Evolutionary conservation across 176 grass and related monocot genomes (phyloP), one percentile per base, ranked within the genome.

Genomic region (Raddia guianensis): DNA sequence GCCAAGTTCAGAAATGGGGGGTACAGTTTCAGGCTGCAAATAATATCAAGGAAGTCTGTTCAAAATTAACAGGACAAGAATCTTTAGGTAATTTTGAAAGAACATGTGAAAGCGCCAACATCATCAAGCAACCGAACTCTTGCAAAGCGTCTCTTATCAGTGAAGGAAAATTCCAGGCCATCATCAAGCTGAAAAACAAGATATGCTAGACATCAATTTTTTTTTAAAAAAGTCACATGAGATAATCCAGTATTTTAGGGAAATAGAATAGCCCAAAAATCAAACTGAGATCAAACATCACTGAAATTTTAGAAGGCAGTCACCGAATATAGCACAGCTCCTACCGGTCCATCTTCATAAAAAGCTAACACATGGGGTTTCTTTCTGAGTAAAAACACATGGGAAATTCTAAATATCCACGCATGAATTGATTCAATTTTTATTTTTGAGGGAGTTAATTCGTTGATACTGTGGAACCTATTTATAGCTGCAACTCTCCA

Each of bases 101-200:
- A 76, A 78, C 65, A 8, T 51, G 6, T 85, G 18, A 37, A 60
- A 80, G 20, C 44, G 82, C 58, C 61, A 87, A 93, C 92, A 93
- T 98, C 81, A 33, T 95, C 86, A 86, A 93, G 85, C 47, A 95
- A 93, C 56, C 92, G 86, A 84, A 98, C 89, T 88, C 78, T 87
- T 61, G 88, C 95, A 87, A 98, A 95, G 11, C 95, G 92, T 54
- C 92, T 91, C 83, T 95, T 98, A 89, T 98, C 95, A 69, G 92
- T 98, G 86, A 98, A 98, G 68, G 92, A 98, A 64, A 98, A 93
- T 71, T 98, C 92, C 59, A 98, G 64, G 66, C 95, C 92, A 82
- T 98, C 95, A 91, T 93, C 92, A 81, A 98, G 87, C 90, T 98
- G 88, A 46, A 86, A 35, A 76, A 71, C 20, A 79, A 47, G 12